Conservation (phyloP, 2,329 filamentous ascomycete genomes). For the Beauveria sp. region DNA sequence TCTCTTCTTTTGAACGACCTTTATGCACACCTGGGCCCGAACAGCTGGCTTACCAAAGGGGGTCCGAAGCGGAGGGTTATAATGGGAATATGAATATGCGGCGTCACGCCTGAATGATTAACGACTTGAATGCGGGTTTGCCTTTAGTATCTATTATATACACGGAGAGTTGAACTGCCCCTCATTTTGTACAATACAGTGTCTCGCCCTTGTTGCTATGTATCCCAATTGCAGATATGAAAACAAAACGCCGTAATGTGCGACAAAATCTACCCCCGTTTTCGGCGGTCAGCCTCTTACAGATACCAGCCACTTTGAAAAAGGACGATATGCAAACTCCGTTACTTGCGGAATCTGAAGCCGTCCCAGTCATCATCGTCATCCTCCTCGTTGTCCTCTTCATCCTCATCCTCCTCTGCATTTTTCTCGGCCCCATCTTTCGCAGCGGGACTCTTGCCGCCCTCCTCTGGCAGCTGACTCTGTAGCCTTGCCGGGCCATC, state of each 20-base stretch:
- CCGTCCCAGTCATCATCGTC: conserved; percentile 52
- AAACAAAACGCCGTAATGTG: conserved; percentile 4
- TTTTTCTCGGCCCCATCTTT: conserved; percentile 21
- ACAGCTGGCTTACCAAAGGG: background rate
- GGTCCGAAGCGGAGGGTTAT: background rate
- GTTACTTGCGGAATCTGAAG: conserved; percentile 38
- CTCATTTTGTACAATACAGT: conserved; percentile 4
- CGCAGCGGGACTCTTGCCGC: conserved; percentile 12
- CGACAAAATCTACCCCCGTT: background rate
- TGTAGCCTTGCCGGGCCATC: background rate
- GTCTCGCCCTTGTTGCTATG: background rate
- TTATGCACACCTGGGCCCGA: background rate
- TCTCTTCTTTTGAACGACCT: background rate
- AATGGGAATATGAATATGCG: background rate
- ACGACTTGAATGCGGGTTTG: background rate
- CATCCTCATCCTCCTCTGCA: conserved; percentile 29
- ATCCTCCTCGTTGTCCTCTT: conserved; percentile 32
- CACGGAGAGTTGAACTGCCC: background rate
- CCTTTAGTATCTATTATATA: conserved; percentile 2
- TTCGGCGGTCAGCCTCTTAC: background rate
- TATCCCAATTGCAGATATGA: background rate
- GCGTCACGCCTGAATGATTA: background rate
- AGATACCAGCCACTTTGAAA: background rate
- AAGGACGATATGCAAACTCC: background rate
- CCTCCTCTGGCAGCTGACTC: background rate